Base-by-base conservation (phyloP, 257 asterid species). In the Mentha longifolia region DNA sequence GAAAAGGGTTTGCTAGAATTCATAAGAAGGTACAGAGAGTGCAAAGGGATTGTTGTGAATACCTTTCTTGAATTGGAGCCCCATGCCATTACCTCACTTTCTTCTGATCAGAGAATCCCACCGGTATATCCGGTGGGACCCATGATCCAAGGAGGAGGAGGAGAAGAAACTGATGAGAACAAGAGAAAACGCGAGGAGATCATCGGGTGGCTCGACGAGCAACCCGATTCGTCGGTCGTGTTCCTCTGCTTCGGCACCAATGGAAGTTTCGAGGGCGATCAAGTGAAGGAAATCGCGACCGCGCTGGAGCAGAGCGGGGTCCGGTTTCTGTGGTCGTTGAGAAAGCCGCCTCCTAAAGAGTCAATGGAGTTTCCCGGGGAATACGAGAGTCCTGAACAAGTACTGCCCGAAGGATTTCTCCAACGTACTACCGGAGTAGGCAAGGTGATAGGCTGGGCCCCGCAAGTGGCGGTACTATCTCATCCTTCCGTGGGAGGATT, bases 401-500 rank as follows among this genome's bases (percentile, higher is more conserved):
- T 79, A 0, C 17, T 83, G n/a, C 87, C 87, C 0, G 61, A 57
- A 17, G 85, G 83, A 7, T 83, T 83, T 70, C 22, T 83, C 12
- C 41, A 71, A 31, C 61, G 87, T 9, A 63, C 71, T 0, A 4
- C 7, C 5, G 74, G 76, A 0, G 1, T 51, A 0, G 87, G 87
- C 8, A 82, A 67, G 56, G 84, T 82, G 31, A 77, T 83, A 0
- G 87, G 84, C 2, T 83, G 87, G 87, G 87, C 87, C 0, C 79
- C 85, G 0, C 87, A 83, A 10, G 11, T 69, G 67, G 67, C 78
- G 0, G 74, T 80, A 15, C 5, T 80, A 7, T 67, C 85, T 0
- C 85, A 83, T 72, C 35, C 51, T 0, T 76, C 87, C 0, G 82
- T 80, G 35, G 87, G 87, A 15, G 87, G 87, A 16, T 82, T 82